phyloP scores from a whole-genome alignment of 768 basidiomycete genomes.

The Pisolithus sp. region DNA sequence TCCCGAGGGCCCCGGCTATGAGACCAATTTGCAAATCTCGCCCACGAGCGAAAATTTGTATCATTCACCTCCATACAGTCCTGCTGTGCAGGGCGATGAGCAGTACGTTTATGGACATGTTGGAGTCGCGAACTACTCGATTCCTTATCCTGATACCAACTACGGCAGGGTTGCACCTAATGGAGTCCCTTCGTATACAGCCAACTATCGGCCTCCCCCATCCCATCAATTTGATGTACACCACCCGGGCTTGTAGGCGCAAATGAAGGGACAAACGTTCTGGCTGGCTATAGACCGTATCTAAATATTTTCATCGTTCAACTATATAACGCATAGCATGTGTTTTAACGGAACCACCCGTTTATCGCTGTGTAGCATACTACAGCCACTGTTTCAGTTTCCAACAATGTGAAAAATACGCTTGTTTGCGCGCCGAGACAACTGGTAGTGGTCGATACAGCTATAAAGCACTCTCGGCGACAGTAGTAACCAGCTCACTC shows the following conservation, averaged over 20 bases:
- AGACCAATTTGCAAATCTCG: slow-evolving; percentile 1
- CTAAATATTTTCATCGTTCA: no score
- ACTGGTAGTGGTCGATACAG: no score
- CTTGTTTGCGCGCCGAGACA: no score
- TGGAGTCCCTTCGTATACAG: slow-evolving; percentile 1
- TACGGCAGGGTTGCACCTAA: not conserved
- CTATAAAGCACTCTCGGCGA: no score
- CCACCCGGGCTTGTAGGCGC: not conserved
- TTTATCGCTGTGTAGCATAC: no score
- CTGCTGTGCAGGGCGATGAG: not conserved
- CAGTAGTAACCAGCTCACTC: no score
- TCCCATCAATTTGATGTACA: not conserved
- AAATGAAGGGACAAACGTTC: not conserved
- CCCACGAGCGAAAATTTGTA: not conserved
- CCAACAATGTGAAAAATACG: no score
- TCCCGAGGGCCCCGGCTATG: slow-evolving; percentile 6
- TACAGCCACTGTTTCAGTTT: no score
- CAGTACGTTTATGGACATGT: not conserved
- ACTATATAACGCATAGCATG: no score
- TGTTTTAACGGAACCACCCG: no score
- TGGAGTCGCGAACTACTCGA: not conserved
- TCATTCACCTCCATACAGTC: not conserved
- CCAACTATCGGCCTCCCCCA: not conserved
- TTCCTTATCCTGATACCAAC: not conserved
- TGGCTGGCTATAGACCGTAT: not conserved